These are phyloP conservation scores for Hibiscus tridactylites DNA, from an alignment of 345 rosid species.

Conservation along the genomic window DNA sequence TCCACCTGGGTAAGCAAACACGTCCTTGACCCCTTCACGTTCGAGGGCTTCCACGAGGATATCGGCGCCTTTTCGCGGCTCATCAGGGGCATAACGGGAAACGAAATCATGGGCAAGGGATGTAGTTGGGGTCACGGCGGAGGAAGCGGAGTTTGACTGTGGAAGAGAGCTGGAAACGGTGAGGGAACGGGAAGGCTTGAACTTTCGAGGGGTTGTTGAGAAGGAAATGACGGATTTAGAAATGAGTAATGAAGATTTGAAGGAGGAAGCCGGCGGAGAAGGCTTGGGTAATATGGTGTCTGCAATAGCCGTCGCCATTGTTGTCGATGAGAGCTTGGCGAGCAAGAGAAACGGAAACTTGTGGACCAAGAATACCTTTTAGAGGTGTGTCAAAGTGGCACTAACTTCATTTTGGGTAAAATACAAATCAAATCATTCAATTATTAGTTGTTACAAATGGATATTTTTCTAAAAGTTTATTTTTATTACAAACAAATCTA, in stretches of 20 bases:
- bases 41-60: slow-evolving; percentile 89
- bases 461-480: too few relatives aligned
- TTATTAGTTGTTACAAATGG: too few relatives aligned
- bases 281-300: neutral
- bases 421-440: too few relatives aligned
- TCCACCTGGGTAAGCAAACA: slow-evolving; percentile 90
- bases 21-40: slow-evolving; percentile 66
- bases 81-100: neutral
- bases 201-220: neutral
- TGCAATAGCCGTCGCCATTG: neutral
- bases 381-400: neutral
- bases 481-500: too few relatives aligned
- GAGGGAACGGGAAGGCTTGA: neutral
- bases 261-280: neutral
- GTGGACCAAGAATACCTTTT: neutral
- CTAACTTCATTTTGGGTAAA: neutral
- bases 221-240: neutral
- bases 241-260: slow-evolving; percentile 15
- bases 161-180: neutral
- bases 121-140: neutral
- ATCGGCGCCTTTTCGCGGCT: slow-evolving; percentile 83
- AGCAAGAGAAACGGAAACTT: neutral
- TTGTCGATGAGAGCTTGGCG: neutral
- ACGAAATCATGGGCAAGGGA: neutral
- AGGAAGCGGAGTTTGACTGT: neutral